Conservation (phyloP, 2,329 filamentous ascomycete genomes). For the Juglanconis juglandina region DNA sequence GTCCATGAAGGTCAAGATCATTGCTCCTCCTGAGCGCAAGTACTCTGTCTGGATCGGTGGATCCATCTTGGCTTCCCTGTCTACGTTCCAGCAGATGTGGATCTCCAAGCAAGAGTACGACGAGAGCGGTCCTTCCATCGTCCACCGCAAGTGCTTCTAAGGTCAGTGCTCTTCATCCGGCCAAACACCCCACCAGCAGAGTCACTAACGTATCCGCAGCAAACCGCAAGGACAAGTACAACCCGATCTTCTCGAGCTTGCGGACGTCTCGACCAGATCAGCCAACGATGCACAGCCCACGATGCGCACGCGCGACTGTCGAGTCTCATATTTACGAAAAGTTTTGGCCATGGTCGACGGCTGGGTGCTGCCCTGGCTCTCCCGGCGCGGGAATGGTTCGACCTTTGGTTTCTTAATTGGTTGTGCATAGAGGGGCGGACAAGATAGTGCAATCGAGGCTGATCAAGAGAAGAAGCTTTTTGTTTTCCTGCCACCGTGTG, state of each 20-base stretch:
- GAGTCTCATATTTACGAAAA: slow-evolving; percentile 57
- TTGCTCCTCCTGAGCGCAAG: slow-evolving; percentile 99
- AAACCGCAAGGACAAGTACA: slow-evolving; percentile 20
- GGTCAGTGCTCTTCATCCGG: slow-evolving; percentile 41
- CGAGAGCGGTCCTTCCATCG: slow-evolving; percentile 98
- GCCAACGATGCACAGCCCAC: slow-evolving; percentile 40
- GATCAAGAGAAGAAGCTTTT: slow-evolving; percentile 51
- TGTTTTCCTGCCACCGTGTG: slow-evolving; percentile 31
- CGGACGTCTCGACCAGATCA: slow-evolving; percentile 44
- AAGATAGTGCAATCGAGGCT: slow-evolving; percentile 48
- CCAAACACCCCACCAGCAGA: background rate
- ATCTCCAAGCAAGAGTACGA: slow-evolving; percentile 99
- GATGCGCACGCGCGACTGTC: slow-evolving; percentile 47
- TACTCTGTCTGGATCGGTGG: slow-evolving; percentile 99
- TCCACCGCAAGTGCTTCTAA: slow-evolving; percentile 99
- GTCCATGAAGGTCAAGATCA: slow-evolving; percentile 99
- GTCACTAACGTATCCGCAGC: slow-evolving; percentile 5
- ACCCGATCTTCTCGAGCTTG: slow-evolving; percentile 31
- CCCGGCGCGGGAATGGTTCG: slow-evolving; percentile 42
- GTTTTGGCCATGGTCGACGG: slow-evolving; percentile 53
- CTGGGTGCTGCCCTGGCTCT: slow-evolving; percentile 47
- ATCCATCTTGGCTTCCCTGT: slow-evolving; percentile 98
- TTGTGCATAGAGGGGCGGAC: slow-evolving; percentile 45
- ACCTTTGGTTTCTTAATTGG: slow-evolving; percentile 48
- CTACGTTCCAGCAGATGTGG: slow-evolving; percentile 99